Evolutionary conservation across 371 early-diverging fungal species (phyloP), one percentile per base, ranked within the genome.

Genomic region (Rhizopus delemar): DNA sequence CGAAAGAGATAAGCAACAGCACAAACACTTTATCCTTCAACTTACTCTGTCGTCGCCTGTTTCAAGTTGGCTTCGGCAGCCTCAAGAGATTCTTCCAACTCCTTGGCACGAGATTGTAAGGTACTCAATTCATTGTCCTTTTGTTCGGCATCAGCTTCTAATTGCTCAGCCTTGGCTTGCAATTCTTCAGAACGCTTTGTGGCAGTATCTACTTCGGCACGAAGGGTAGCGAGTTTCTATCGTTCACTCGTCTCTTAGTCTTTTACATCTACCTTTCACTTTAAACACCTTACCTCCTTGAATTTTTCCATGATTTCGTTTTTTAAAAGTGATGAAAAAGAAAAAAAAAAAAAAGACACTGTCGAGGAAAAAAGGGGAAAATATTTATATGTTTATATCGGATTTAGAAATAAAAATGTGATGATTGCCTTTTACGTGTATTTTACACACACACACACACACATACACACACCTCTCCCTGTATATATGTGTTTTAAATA

Each of bases 51-150:
- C 36, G 77, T 81, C 13, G 87, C 78, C 59, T 84, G 84, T 39
- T 81, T 82, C 51, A 90, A 75, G 67, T 80, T 83, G 53, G 56
- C 63, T 56, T 90, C 90, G 36, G 85, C 82, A 59, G 75, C 75
- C 41, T 89, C 88, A 43, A 88, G 75, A 46, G 85, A 79, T 11
- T 82, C 84, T 68, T 91, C 89, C 29, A 86, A 77, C 29, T 83
- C 71, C 59, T 73, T 73, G 41, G 86, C 74, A 66, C 87, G 85
- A 71, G 77, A 82, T 65, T 82, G 78, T 53, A 87, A 75, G 31
- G 77, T 81, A 34, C 73, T 82, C 35, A 89, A 65, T 51, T 88
- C 83, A 54, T 89, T 83, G 41, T 92, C 93, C 67, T 90, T 90
- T 41, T 73, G 62, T 29, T 68, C 78, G 59, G 84, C 80, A 55